These are phyloP conservation scores for Isoetes taiwanensis DNA, from an alignment of 75 land plant species.

Conservation along the genomic window DNA sequence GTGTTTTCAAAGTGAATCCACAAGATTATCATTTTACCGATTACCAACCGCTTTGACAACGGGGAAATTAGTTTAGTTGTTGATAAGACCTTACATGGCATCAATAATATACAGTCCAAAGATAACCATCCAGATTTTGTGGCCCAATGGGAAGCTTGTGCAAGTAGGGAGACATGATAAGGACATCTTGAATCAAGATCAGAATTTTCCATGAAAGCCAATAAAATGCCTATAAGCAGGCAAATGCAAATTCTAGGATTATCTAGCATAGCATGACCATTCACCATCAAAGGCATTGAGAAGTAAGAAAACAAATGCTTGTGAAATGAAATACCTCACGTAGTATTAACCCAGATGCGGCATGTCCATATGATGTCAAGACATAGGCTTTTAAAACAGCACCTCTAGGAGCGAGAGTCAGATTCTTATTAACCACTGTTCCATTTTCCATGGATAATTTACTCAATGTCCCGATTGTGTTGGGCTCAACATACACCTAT, in stretches of 20 bases:
- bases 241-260: not conserved
- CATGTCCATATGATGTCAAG: constrained; percentile 42
- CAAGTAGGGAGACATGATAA: constrained; percentile 4
- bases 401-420: constrained; percentile 28
- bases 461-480: too few relatives aligned
- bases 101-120: constrained; percentile 30
- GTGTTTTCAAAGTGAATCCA: too few relatives aligned
- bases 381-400: constrained; percentile 56
- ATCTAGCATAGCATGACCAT: not conserved
- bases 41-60: too few relatives aligned
- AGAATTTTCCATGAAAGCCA: not conserved
- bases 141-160: constrained; percentile 62
- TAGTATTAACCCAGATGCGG: constrained; percentile 32
- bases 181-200: not conserved
- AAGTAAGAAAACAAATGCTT: not conserved
- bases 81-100: constrained; percentile 34
- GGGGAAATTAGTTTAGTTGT: too few relatives aligned
- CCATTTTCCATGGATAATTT: too few relatives aligned
- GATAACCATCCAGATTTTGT: constrained; percentile 43
- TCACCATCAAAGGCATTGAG: not conserved
- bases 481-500: too few relatives aligned
- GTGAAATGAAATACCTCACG: constrained; percentile 41
- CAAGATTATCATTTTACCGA: too few relatives aligned
- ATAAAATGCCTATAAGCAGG: not conserved
- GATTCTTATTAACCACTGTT: too few relatives aligned